Evolutionary conservation across 441 rosid genomes (phyloP).

Genomic region (Adansonia madagascariensis): DNA sequence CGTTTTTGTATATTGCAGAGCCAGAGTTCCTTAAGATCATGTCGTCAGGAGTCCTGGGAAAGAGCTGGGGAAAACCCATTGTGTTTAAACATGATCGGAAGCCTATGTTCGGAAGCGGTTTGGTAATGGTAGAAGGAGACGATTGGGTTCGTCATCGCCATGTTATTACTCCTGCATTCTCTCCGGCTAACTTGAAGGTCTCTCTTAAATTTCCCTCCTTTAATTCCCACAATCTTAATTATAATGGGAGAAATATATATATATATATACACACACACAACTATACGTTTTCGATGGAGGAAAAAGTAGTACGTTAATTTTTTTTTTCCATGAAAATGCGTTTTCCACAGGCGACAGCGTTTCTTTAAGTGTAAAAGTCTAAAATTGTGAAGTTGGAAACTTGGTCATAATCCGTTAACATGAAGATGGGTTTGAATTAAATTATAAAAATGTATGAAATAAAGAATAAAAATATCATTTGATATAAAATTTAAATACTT

Average conservation of each 20-base stretch:
- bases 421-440: not conserved
- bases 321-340: not conserved
- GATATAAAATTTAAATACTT: too few relatives aligned
- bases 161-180: constrained; percentile 87
- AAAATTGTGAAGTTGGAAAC: not conserved
- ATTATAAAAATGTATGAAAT: too few relatives aligned
- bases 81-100: constrained; percentile 84
- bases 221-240: not conserved
- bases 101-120: constrained; percentile 90
- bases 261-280: not conserved
- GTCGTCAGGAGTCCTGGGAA: constrained; percentile 76
- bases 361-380: not conserved
- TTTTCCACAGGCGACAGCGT: not conserved
- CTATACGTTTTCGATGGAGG: not conserved
- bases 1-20: constrained; percentile 87
- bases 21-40: constrained; percentile 78
- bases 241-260: too few relatives aligned
- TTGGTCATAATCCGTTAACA: not conserved
- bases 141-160: constrained; percentile 96
- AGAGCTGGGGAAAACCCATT: constrained; percentile 91
- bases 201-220: not conserved
- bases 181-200: constrained; percentile 88
- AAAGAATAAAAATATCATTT: too few relatives aligned
- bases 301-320: not conserved
- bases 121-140: constrained; percentile 89